Conservation (phyloP, 345 rosid genomes). For the Corymbia maculata region DNA sequence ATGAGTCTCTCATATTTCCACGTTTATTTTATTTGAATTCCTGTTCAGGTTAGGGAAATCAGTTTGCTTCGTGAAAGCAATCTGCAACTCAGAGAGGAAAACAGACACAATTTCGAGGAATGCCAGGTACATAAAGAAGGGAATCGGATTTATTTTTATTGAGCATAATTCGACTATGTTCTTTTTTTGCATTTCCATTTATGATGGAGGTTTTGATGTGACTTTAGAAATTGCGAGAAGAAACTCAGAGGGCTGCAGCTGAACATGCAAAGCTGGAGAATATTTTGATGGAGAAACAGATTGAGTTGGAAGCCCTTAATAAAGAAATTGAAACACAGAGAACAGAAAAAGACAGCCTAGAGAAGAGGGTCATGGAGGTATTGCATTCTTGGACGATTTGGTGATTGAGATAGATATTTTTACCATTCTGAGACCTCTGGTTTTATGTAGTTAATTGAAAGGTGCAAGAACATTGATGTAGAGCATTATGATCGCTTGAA, state of each 20-base stretch:
- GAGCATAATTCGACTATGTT: not conserved
- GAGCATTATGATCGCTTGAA: slow-evolving; percentile 73
- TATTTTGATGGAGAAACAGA: slow-evolving; percentile 46
- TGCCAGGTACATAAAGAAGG: slow-evolving; percentile 48
- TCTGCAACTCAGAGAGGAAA: slow-evolving; percentile 93
- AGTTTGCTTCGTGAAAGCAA: slow-evolving; percentile 94
- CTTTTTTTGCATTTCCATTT: not conserved
- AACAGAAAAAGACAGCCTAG: slow-evolving; percentile 49
- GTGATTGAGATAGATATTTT: not conserved
- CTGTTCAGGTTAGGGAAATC: slow-evolving; percentile 70
- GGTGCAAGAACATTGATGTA: slow-evolving; percentile 49
- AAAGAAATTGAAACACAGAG: slow-evolving; percentile 61
- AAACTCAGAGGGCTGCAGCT: slow-evolving; percentile 45
- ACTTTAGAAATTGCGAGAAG: slow-evolving; percentile 70
- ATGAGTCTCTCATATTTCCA: not conserved
- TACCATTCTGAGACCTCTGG: slow-evolving; percentile 4
- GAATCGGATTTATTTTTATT: not conserved
- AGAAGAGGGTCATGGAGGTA: slow-evolving; percentile 75
- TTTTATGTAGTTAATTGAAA: slow-evolving; percentile 58
- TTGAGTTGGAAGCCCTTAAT: slow-evolving; percentile 57
- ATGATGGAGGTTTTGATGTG: not conserved
- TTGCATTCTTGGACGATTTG: not conserved
- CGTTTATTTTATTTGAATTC: not conserved
- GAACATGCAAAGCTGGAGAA: slow-evolving; percentile 42
- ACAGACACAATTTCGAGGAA: slow-evolving; percentile 92